Conservation (phyloP, 495 filamentous ascomycete species). For the Hypomontagnella monticulosa region DNA sequence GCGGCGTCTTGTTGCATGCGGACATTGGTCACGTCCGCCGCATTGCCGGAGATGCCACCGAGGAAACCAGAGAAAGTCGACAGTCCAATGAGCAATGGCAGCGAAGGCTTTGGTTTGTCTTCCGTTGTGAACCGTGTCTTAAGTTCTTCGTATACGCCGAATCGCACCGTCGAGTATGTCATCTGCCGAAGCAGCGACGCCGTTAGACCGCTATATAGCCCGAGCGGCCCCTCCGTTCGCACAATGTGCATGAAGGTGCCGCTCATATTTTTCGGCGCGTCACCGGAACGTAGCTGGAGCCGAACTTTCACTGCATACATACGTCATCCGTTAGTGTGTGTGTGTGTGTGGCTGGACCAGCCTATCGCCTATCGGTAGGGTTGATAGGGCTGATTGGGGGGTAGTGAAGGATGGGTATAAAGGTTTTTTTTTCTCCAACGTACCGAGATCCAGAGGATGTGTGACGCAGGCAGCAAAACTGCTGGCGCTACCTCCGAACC, state of each 20-base stretch:
- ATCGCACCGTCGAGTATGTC: slow-evolving; percentile 91
- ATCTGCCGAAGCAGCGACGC: slow-evolving; percentile 91
- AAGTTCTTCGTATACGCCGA: slow-evolving; percentile 93
- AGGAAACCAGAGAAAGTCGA: slow-evolving; percentile 85
- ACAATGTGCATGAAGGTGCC: slow-evolving; percentile 83
- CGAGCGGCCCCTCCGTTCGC: slow-evolving; percentile 68
- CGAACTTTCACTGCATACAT: slow-evolving; percentile 67
- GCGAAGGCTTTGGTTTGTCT: slow-evolving; percentile 63
- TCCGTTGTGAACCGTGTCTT: slow-evolving; percentile 68
- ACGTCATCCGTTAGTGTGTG: slow-evolving; percentile 31
- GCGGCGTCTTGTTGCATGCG: slow-evolving; percentile 97
- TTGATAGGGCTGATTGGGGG: neutral
- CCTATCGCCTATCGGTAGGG: neutral
- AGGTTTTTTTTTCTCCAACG: slow-evolving; percentile 39
- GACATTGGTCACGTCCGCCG: slow-evolving; percentile 95
- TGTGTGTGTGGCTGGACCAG: slow-evolving; percentile 13
- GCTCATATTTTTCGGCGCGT: slow-evolving; percentile 76
- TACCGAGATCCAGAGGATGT: slow-evolving; percentile 87
- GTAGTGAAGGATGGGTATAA: neutral
- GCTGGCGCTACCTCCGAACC: slow-evolving; percentile 93
- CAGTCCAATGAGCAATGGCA: slow-evolving; percentile 79
- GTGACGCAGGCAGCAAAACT: slow-evolving; percentile 90
- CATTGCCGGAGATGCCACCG: slow-evolving; percentile 90
- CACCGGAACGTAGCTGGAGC: slow-evolving; percentile 79
- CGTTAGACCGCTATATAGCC: slow-evolving; percentile 87